Percentiles rank a stretch among this genome's conserved stretches.
These are phyloP conservation scores for Psidium guajava DNA, from an alignment of 345 rosid species.

Conservation along the genomic window DNA sequence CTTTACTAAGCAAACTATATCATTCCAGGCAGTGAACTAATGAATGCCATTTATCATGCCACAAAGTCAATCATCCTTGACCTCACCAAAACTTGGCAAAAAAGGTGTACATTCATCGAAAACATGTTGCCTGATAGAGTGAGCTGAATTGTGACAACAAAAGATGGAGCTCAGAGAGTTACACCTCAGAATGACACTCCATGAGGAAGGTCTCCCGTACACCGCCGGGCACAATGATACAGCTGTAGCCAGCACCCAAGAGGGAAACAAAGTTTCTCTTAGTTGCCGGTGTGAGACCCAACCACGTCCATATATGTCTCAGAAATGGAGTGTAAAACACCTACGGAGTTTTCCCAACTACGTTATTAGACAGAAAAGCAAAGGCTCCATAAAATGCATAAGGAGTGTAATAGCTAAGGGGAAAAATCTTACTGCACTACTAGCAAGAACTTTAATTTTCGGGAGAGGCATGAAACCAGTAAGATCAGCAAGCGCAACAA, in stretches of 20 bases:
- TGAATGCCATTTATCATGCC: neutral
- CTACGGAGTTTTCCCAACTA: constrained; percentile 15
- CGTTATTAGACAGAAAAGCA: neutral
- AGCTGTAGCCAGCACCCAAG: constrained; percentile 60
- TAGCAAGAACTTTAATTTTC: constrained; percentile 78
- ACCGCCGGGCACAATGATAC: constrained; percentile 88
- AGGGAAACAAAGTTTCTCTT: constrained; percentile 62
- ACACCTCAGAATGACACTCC: constrained; percentile 72
- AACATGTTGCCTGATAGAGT: neutral
- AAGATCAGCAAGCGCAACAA: constrained; percentile 54
- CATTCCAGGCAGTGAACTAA: neutral
- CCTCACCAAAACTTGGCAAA: neutral
- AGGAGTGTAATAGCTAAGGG: neutral
- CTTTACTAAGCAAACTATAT: neutral
- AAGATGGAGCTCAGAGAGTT: neutral
- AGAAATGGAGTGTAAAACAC: constrained; percentile 77
- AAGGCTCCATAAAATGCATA: neutral
- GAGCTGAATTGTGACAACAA: neutral
- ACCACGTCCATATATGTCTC: constrained; percentile 95
- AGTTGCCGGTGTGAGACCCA: constrained; percentile 79
- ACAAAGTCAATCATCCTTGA: neutral
- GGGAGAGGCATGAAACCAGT: constrained; percentile 80
- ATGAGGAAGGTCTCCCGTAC: constrained; percentile 74
- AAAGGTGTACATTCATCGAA: neutral
- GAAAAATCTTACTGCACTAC: constrained; percentile 50